Base-by-base conservation (phyloP, 768 basidiomycete genomes). In the Tephrocybe rancida region DNA sequence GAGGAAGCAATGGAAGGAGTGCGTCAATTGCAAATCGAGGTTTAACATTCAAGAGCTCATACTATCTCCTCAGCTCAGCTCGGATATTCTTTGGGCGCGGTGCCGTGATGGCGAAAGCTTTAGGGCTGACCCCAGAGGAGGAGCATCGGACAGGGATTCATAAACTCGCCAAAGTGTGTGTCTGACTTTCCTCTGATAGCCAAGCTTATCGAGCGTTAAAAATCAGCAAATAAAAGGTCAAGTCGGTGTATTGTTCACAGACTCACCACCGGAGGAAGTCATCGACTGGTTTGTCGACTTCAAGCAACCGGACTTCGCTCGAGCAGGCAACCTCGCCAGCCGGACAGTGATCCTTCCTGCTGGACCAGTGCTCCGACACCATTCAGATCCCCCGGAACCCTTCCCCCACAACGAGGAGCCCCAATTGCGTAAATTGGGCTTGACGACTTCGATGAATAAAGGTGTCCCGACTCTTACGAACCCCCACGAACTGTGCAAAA, bases 371-470 rank as follows among this genome's bases (percentile, higher is more conserved):
- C 82, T 95, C 86, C 82, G 84, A 57, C 81, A 80, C 38, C 80
- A 89, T 66, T 87, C 89, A 2, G 87, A 90, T 57, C 90, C 88
- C 0, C 83, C 88, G 34, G 88, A 95, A 60, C 89, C 92, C 2
- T 95, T 98, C 70, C 94, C 97, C 32, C 95, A 98, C 70, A 95
- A 94, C 63, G 94, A 98, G 75, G 97, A 99, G 57, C 95, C 95
- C 19, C 96, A 98, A 67, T 79, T 99, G 48, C 86, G 97, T 50
- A 92, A 91, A 69, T 82, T 98, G 30, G 97, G 97, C 7, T 73
- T 99, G 27, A 77, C 84, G 46, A 98, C 95, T 16, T 82, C 78
- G 26, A 82, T 99, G 79, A 83, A 88, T 52, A 84, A 82, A 62
- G 97, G 97, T 50, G 90, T 97, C 0, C 95, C 96, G 3, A 90